A percentile compares a stretch with the other conserved stretches of the same genome.
These are phyloP conservation scores for Erysimum cheiri DNA, from an alignment of 441 rosid genomes.

Conservation along the genomic window DNA sequence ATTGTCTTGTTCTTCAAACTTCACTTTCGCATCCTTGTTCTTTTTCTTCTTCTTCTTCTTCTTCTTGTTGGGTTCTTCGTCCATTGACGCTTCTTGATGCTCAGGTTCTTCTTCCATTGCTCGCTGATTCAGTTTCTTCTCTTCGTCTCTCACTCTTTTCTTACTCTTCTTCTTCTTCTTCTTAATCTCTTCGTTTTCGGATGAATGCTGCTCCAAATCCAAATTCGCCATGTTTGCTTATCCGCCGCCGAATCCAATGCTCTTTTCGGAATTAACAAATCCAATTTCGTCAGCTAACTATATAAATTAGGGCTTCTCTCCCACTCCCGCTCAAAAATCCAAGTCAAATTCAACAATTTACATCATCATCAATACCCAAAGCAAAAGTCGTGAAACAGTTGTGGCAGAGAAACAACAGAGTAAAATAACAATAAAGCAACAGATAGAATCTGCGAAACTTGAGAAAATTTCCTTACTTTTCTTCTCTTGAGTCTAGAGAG, in stretches of 20 bases:
- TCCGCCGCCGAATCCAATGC: background rate
- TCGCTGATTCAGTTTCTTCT: conserved; percentile 21
- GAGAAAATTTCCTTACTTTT: too few relatives aligned
- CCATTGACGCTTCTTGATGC: background rate
- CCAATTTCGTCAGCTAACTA: background rate
- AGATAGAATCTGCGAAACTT: too few relatives aligned
- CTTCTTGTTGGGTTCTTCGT: conserved; percentile 30
- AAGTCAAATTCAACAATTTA: too few relatives aligned
- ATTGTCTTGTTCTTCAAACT: conserved; percentile 27
- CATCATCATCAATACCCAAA: too few relatives aligned
- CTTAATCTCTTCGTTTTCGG: conserved; percentile 40
- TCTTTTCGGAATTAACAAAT: background rate
- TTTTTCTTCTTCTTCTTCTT: conserved; percentile 28
- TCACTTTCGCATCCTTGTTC: conserved; percentile 28
- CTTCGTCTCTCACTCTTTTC: conserved; percentile 33
- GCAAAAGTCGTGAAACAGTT: too few relatives aligned
- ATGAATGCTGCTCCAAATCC: conserved; percentile 37
- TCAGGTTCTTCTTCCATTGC: background rate
- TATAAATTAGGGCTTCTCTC: background rate
- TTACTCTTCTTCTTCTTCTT: conserved; percentile 39
- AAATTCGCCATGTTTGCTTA: conserved; percentile 36
- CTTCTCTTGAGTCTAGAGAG: background rate
- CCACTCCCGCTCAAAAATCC: background rate
- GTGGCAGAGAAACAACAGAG: too few relatives aligned
- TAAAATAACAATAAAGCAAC: too few relatives aligned